phyloP scores from a whole-genome alignment of 116 monocot genomes.

The Phalaenopsis hybrid region DNA sequence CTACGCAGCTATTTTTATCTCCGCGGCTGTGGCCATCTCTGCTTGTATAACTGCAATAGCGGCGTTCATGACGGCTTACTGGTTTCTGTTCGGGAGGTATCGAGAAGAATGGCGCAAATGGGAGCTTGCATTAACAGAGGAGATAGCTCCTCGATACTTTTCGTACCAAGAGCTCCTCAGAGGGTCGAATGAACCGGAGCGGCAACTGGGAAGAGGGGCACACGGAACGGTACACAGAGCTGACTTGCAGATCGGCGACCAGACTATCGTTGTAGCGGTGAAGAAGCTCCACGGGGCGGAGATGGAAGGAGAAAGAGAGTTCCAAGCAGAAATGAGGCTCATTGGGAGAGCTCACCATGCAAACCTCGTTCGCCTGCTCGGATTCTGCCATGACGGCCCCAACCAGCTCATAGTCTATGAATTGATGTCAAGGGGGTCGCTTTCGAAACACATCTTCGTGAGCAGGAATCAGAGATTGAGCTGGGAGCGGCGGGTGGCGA shows the following conservation, averaged over 20 bases:
- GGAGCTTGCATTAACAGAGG: background rate
- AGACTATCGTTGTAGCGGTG: background rate
- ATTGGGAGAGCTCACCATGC: conserved; percentile 1
- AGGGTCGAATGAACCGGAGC: background rate
- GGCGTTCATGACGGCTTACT: background rate
- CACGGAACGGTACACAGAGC: background rate
- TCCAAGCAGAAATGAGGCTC: conserved; percentile 8
- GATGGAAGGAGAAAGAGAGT: conserved; percentile 2
- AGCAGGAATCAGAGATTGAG: background rate
- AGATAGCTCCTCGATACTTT: conserved; percentile 4
- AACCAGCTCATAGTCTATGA: background rate
- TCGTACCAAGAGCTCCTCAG: background rate
- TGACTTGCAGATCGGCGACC: background rate
- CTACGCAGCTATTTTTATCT: background rate
- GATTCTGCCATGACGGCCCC: conserved; percentile 6
- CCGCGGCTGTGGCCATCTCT: background rate
- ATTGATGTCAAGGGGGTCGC: background rate
- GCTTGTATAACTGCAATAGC: background rate
- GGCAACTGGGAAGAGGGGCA: background rate
- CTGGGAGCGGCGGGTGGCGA: background rate
- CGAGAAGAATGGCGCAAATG: background rate
- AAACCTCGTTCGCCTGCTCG: background rate
- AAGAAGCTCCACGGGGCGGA: background rate
- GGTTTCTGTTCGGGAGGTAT: background rate
- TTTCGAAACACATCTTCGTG: background rate